Evolutionary conservation across 2,329 filamentous ascomycete species (phyloP).

Genomic region (Thielaviopsis musarum): DNA sequence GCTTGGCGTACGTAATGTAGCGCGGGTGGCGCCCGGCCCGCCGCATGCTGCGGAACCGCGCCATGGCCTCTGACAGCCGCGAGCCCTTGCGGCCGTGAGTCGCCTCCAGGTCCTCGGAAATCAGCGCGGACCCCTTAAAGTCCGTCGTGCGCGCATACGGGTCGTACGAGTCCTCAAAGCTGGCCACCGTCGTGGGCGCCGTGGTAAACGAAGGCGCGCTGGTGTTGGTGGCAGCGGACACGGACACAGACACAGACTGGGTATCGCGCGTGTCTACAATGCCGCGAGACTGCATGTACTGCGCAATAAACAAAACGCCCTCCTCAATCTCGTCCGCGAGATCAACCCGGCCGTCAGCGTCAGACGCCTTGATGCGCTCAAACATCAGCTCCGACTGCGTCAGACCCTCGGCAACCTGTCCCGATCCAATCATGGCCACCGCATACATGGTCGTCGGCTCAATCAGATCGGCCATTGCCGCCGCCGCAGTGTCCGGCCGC

Average conservation of each 20-base stretch:
- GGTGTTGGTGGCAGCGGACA: slow-evolving; percentile 16
- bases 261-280: slow-evolving; percentile 39
- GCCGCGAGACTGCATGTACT: slow-evolving; percentile 40
- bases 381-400: slow-evolving; percentile 75
- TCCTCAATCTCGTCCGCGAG: slow-evolving; percentile 72
- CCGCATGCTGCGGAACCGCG: slow-evolving; percentile 82
- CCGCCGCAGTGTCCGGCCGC: slow-evolving; percentile 40
- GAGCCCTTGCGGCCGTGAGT: slow-evolving; percentile 54
- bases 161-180: slow-evolving; percentile 67
- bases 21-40: slow-evolving; percentile 79
- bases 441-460: slow-evolving; percentile 85
- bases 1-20: slow-evolving; percentile 92
- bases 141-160: slow-evolving; percentile 83
- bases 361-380: slow-evolving; percentile 53
- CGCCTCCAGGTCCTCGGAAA: slow-evolving; percentile 79
- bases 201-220: slow-evolving; percentile 20
- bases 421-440: slow-evolving; percentile 71
- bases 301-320: slow-evolving; percentile 51
- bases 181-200: slow-evolving; percentile 37
- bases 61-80: slow-evolving; percentile 63
- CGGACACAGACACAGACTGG: slow-evolving; percentile 18
- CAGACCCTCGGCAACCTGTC: slow-evolving; percentile 68
- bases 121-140: slow-evolving; percentile 80
- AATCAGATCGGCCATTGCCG: slow-evolving; percentile 53
- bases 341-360: slow-evolving; percentile 28